Conservation (phyloP, 78 protist species). For the Monocercomonoides exilis region DNA sequence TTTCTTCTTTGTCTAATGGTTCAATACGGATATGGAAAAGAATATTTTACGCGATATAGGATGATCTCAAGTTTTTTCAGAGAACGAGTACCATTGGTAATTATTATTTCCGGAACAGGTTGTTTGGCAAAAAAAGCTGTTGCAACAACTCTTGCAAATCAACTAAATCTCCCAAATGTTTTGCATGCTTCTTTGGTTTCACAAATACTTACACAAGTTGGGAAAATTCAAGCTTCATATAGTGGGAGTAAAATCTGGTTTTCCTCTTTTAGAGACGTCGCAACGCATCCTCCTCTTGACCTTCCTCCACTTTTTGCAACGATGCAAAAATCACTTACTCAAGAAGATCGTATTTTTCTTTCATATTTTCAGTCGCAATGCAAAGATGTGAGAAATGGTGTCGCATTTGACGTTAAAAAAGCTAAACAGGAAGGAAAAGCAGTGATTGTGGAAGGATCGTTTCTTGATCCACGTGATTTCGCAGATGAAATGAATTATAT, state of each 20-base stretch:
- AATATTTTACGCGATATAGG: background rate
- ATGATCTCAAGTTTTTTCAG: background rate
- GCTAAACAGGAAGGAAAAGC: slow-evolving; percentile 11
- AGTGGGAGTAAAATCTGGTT: no score
- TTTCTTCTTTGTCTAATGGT: background rate
- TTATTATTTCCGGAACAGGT: slow-evolving; percentile 8
- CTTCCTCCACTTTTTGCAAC: no score
- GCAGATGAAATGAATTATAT: no score
- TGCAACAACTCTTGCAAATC: background rate
- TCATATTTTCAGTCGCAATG: no score
- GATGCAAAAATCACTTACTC: no score
- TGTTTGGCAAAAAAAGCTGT: background rate
- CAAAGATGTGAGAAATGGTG: background rate
- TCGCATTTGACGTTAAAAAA: background rate
- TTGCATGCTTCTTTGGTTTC: background rate
- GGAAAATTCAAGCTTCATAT: background rate
- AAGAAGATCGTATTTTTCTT: no score
- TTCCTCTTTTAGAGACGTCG: background rate
- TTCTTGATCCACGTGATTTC: background rate
- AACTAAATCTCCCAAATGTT: slow-evolving; percentile 12
- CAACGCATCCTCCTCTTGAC: no score
- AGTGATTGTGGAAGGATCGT: background rate
- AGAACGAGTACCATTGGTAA: slow-evolving; percentile 2
- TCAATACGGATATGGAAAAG: background rate
- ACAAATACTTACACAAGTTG: background rate